phyloP scores from a whole-genome alignment of 1,284 basidiomycete genomes.

The Cryptococcus sp. region DNA sequence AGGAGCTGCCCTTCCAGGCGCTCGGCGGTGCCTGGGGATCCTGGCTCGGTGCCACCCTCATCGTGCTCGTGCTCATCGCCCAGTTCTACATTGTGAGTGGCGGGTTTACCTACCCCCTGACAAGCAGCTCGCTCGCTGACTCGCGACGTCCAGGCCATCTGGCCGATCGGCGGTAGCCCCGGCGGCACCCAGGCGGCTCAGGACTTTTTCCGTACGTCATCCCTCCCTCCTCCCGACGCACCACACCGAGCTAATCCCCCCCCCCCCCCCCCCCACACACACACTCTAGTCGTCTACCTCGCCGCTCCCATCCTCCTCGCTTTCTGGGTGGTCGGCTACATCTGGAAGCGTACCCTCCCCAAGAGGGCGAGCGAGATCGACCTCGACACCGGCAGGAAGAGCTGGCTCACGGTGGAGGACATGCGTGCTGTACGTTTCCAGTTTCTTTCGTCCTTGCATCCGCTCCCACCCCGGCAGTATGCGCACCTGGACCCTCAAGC shows the following conservation, averaged over 20 bases:
- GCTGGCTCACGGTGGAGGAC: slow-evolving; percentile 50
- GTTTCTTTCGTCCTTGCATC: no score
- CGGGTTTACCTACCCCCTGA: no score
- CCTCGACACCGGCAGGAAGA: slow-evolving; percentile 51
- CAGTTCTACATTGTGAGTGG: slow-evolving; percentile 38
- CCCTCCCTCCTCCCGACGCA: background rate
- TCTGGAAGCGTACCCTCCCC: slow-evolving; percentile 46
- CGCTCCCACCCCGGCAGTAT: no score
- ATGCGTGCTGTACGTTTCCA: slow-evolving; percentile 31
- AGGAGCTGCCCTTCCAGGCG: slow-evolving; percentile 55
- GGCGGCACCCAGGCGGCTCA: slow-evolving; percentile 39
- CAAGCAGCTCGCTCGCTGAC: no score
- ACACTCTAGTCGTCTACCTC: slow-evolving; percentile 46
- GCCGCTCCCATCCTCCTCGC: slow-evolving; percentile 45
- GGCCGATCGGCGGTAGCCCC: slow-evolving; percentile 39
- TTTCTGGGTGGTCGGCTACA: slow-evolving; percentile 44
- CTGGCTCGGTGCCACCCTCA: slow-evolving; percentile 47
- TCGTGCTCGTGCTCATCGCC: slow-evolving; percentile 41
- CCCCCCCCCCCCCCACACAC: no score
- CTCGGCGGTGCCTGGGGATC: slow-evolving; percentile 53
- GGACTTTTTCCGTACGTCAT: slow-evolving; percentile 49
- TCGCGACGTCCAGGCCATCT: background rate
- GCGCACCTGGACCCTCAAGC: no score
- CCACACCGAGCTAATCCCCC: background rate
- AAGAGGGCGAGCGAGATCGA: slow-evolving; percentile 47